Conservation (phyloP, 495 filamentous ascomycete species). For the Ramalina peruviana region DNA sequence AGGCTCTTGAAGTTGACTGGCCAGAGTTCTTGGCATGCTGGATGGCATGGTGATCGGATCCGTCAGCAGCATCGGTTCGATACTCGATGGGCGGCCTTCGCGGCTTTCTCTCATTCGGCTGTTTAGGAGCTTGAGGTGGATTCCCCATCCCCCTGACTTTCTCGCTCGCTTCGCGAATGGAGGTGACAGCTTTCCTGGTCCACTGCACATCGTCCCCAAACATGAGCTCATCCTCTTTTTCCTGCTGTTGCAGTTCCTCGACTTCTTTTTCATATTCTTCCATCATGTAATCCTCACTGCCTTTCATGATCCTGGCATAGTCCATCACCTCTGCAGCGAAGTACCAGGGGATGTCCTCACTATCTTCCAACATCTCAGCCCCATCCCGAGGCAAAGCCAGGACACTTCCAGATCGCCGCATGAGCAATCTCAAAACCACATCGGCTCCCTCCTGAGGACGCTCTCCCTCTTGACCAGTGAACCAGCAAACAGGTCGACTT, state of each 20-base stretch:
- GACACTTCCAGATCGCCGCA: slow-evolving; percentile 63
- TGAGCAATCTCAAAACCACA: slow-evolving; percentile 74
- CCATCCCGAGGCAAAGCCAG: slow-evolving; percentile 78
- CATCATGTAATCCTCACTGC: slow-evolving; percentile 75
- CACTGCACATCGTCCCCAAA: slow-evolving; percentile 90
- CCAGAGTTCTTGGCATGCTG: slow-evolving; percentile 33
- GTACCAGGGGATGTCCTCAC: slow-evolving; percentile 82
- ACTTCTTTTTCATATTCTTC: slow-evolving; percentile 69
- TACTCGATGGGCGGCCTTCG: slow-evolving; percentile 35
- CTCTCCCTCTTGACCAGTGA: slow-evolving; percentile 71
- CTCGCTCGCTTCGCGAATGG: slow-evolving; percentile 57
- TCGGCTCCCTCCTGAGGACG: slow-evolving; percentile 72
- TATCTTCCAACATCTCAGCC: slow-evolving; percentile 48
- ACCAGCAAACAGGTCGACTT: slow-evolving; percentile 82
- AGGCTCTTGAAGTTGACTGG: slow-evolving; percentile 23
- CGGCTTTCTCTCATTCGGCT: slow-evolving; percentile 32
- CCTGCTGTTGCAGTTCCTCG: slow-evolving; percentile 55
- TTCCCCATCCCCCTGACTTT: slow-evolving; percentile 59
- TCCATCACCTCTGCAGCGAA: slow-evolving; percentile 87
- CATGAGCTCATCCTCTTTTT: slow-evolving; percentile 77
- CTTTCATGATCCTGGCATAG: slow-evolving; percentile 92
- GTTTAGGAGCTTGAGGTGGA: slow-evolving; percentile 42
- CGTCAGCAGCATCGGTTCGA: slow-evolving; percentile 28
- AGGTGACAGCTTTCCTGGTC: slow-evolving; percentile 66
- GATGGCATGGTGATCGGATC: slow-evolving; percentile 39